phyloP scores from a whole-genome alignment of 441 rosid genomes.

The Populus trichocarpa region DNA sequence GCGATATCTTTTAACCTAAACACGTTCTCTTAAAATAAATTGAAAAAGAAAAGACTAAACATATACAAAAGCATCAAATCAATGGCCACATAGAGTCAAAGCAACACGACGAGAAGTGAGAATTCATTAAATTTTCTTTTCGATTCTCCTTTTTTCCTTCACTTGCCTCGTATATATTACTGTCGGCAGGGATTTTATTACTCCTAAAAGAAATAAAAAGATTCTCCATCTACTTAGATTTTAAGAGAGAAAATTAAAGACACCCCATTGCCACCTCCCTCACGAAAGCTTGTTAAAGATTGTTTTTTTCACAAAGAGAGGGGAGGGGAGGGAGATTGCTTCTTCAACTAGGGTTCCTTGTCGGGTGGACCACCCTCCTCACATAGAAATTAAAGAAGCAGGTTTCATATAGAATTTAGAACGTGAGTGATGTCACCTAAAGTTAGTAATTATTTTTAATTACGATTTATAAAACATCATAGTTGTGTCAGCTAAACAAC shows the following conservation, averaged over 20 bases:
- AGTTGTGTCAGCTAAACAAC: slow-evolving; percentile 52
- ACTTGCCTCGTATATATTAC: slow-evolving; percentile 10
- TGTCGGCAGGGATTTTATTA: slow-evolving; percentile 31
- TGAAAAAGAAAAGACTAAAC: neutral
- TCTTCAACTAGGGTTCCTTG: slow-evolving; percentile 54
- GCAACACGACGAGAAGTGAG: slow-evolving; percentile 18
- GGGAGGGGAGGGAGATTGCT: slow-evolving; percentile 25
- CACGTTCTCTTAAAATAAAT: slow-evolving; percentile 1
- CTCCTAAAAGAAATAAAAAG: slow-evolving; percentile 10
- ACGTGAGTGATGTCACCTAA: slow-evolving; percentile 38
- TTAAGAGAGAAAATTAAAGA: neutral
- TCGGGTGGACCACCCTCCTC: slow-evolving; percentile 36
- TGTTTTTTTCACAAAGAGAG: neutral
- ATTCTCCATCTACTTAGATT: neutral
- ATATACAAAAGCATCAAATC: slow-evolving; percentile 23
- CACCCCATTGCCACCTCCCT: slow-evolving; percentile 8
- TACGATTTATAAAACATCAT: slow-evolving; percentile 15
- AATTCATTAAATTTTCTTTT: neutral
- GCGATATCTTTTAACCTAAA: slow-evolving; percentile 38
- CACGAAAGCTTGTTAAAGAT: slow-evolving; percentile 25
- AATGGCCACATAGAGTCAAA: slow-evolving; percentile 32
- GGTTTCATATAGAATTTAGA: slow-evolving; percentile 26
- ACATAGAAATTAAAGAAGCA: slow-evolving; percentile 18
- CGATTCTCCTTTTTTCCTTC: neutral
- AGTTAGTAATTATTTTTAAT: neutral